These are phyloP conservation scores for Aleurites moluccanus DNA, from an alignment of 441 rosid species.

Conservation along the genomic window DNA sequence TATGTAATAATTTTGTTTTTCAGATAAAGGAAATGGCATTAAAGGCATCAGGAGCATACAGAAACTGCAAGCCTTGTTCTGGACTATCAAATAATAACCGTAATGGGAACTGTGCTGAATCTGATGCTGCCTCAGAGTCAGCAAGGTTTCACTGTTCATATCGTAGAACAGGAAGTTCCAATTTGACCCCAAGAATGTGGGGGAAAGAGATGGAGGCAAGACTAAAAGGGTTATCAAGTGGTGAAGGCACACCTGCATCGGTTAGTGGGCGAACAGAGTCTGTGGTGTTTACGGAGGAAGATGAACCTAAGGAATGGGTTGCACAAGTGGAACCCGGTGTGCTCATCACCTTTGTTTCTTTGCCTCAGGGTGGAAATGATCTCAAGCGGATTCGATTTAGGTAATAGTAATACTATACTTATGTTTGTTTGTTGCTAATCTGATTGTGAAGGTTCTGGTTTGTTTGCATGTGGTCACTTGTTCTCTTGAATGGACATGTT, in stretches of 20 bases:
- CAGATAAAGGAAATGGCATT: constrained; percentile 88
- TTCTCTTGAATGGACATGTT: constrained; percentile 18
- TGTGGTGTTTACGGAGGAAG: constrained; percentile 72
- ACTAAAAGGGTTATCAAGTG: constrained; percentile 73
- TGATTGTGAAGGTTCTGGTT: constrained; percentile 25
- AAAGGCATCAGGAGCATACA: constrained; percentile 88
- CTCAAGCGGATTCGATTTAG: constrained; percentile 88
- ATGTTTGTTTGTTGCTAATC: constrained; percentile 19
- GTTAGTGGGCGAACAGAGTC: constrained; percentile 74
- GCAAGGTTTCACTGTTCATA: constrained; percentile 69
- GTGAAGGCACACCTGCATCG: constrained; percentile 84
- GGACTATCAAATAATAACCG: constrained; percentile 56
- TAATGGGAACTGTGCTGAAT: constrained; percentile 52
- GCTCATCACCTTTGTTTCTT: constrained; percentile 76
- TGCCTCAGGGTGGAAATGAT: constrained; percentile 83
- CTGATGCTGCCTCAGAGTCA: constrained; percentile 60
- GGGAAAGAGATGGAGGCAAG: constrained; percentile 80
- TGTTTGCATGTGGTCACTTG: constrained; percentile 19
- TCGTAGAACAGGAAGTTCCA: constrained; percentile 60
- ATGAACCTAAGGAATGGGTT: constrained; percentile 91
- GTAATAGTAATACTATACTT: constrained; percentile 42
- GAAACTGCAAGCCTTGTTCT: constrained; percentile 78
- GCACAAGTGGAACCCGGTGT: constrained; percentile 98
- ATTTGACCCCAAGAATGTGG: constrained; percentile 58
- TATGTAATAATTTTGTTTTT: constrained; percentile 11